Evolutionary conservation across 768 basidiomycete species (phyloP).

Genomic region (Macrolepiota dolichaula): DNA sequence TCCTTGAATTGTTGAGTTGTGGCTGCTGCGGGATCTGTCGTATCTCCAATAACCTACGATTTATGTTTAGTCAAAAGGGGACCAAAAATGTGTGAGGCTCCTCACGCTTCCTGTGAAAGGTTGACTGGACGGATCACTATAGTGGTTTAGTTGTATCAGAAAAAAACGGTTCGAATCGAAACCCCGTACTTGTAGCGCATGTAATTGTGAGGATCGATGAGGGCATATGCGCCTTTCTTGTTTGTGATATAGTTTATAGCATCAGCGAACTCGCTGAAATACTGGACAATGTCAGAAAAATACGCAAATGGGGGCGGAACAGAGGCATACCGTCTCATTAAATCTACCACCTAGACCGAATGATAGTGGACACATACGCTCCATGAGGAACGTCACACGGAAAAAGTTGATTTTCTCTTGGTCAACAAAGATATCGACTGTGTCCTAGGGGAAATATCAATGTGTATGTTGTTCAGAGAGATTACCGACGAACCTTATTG

Average conservation of each 20-base stretch:
- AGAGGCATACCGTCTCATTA: constrained; percentile 39
- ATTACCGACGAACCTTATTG: constrained; percentile 31
- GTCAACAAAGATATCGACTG: constrained; percentile 44
- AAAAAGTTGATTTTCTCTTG: constrained; percentile 47
- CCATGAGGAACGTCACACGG: constrained; percentile 47
- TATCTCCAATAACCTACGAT: constrained; percentile 42
- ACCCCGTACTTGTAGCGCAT: constrained; percentile 42
- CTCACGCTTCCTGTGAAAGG: constrained; percentile 41
- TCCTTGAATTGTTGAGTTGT: constrained; percentile 39
- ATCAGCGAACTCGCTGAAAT: constrained; percentile 39
- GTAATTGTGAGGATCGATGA: constrained; percentile 46
- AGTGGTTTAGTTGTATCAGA: not conserved
- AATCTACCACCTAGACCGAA: constrained; percentile 38
- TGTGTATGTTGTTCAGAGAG: not conserved
- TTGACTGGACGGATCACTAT: constrained; percentile 40
- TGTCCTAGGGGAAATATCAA: constrained; percentile 24
- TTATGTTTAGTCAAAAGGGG: not conserved
- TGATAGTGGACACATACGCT: constrained; percentile 37
- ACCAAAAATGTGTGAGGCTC: not conserved
- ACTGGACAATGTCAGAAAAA: constrained; percentile 21
- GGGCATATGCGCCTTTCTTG: constrained; percentile 37
- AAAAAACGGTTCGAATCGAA: not conserved
- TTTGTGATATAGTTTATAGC: constrained; percentile 41
- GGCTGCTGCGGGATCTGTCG: constrained; percentile 40
- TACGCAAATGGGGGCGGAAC: not conserved